Evolutionary conservation across 2,329 filamentous ascomycete species (phyloP).

Genomic region (Xylaria sp.): DNA sequence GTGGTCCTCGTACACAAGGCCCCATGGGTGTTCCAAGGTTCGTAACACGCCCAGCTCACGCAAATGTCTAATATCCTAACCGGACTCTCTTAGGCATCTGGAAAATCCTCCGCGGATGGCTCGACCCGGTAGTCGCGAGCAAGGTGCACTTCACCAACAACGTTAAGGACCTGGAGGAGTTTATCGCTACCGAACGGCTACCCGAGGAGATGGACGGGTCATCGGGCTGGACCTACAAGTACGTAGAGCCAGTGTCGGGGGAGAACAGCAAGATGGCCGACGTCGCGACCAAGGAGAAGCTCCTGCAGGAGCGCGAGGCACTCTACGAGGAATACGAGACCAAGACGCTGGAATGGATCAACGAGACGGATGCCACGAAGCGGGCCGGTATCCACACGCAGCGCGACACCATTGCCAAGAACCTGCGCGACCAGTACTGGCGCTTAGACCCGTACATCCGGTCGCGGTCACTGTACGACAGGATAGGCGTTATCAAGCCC

Average conservation of each 20-base stretch:
- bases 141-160: constrained; percentile 95
- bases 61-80: constrained; percentile 39
- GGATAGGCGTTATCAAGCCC: constrained; percentile 69
- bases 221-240: constrained; percentile 83
- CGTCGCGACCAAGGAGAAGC: constrained; percentile 59
- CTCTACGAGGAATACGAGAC: constrained; percentile 76
- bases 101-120: constrained; percentile 93
- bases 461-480: constrained; percentile 82
- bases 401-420: constrained; percentile 63
- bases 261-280: constrained; percentile 81
- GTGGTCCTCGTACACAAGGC: constrained; percentile 92
- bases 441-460: constrained; percentile 83
- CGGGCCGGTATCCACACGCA: constrained; percentile 55
- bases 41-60: constrained; percentile 30
- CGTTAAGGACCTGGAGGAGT: constrained; percentile 75
- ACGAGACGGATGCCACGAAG: constrained; percentile 49
- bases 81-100: constrained; percentile 70
- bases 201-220: constrained; percentile 83
- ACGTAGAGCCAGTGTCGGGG: constrained; percentile 71
- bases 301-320: constrained; percentile 64
- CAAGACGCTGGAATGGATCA: constrained; percentile 76
- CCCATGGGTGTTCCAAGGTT: constrained; percentile 94
- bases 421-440: constrained; percentile 81
- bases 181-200: constrained; percentile 71
- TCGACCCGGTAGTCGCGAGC: constrained; percentile 91